Evolutionary conservation across 768 basidiomycete genomes (phyloP).

Genomic region (Harrya chromipes): DNA sequence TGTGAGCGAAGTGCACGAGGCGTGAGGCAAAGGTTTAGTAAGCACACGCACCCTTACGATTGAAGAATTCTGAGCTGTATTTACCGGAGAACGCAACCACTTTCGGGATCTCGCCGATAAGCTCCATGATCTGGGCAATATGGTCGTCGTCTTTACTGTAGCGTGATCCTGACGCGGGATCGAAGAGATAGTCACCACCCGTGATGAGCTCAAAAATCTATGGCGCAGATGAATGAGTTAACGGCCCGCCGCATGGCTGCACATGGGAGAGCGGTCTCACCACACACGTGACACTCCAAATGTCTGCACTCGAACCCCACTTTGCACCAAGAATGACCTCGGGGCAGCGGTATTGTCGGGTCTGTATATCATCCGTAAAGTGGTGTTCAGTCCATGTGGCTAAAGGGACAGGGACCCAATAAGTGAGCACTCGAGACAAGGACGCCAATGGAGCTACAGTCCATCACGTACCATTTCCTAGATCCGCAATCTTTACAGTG

Average conservation of each 20-base stretch:
- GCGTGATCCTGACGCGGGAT: slow-evolving; percentile 90
- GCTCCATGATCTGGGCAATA: slow-evolving; percentile 96
- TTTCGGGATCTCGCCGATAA: slow-evolving; percentile 87
- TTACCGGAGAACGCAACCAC: slow-evolving; percentile 85
- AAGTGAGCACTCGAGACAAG: slow-evolving; percentile 1
- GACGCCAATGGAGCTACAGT: background rate
- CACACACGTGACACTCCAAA: slow-evolving; percentile 95
- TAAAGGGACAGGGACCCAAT: slow-evolving; percentile 9
- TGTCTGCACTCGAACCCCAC: slow-evolving; percentile 94
- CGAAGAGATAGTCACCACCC: slow-evolving; percentile 97
- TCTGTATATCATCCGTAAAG: slow-evolving; percentile 99
- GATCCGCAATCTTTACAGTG: slow-evolving; percentile 98
- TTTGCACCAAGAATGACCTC: slow-evolving; percentile 96
- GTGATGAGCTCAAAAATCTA: slow-evolving; percentile 94
- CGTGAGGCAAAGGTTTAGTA: background rate
- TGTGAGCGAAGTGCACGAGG: slow-evolving; percentile 7
- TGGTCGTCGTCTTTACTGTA: slow-evolving; percentile 98
- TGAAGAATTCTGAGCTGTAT: slow-evolving; percentile 94
- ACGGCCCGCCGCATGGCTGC: background rate
- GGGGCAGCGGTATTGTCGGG: slow-evolving; percentile 94
- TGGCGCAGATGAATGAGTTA: background rate
- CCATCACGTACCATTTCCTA: slow-evolving; percentile 77
- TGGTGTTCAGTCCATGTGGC: slow-evolving; percentile 93
- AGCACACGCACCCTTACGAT: slow-evolving; percentile 71
- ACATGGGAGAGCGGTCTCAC: slow-evolving; percentile 43